Evolutionary conservation across 2,329 filamentous ascomycete genomes (phyloP).

Genomic region (Pseudofabraea citricarpa): DNA sequence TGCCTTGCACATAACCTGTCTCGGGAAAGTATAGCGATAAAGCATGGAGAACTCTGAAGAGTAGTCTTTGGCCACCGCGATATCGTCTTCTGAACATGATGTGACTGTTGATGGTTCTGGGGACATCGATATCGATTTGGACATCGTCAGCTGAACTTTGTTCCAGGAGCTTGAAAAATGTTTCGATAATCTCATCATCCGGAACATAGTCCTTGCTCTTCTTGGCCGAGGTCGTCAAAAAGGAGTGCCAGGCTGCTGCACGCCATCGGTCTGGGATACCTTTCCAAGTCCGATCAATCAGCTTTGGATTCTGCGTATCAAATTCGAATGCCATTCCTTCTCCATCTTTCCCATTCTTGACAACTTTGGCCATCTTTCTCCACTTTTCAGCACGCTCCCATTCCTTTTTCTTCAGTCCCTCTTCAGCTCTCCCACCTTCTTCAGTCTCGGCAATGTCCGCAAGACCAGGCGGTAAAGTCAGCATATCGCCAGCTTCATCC

Average conservation of each 20-base stretch:
- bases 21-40: slow-evolving; percentile 87
- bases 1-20: slow-evolving; percentile 95
- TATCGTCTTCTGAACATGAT: slow-evolving; percentile 96
- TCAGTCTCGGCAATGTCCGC: slow-evolving; percentile 52
- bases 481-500: slow-evolving; percentile 64
- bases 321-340: slow-evolving; percentile 69
- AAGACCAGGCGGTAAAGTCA: slow-evolving; percentile 53
- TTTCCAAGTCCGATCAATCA: slow-evolving; percentile 93
- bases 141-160: slow-evolving; percentile 82
- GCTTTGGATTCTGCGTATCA: slow-evolving; percentile 74
- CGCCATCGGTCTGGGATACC: slow-evolving; percentile 97
- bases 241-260: slow-evolving; percentile 89
- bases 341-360: slow-evolving; percentile 44
- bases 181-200: slow-evolving; percentile 66
- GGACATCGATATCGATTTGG: slow-evolving; percentile 96
- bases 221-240: slow-evolving; percentile 73
- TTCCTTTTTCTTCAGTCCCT: slow-evolving; percentile 58
- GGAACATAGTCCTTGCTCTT: slow-evolving; percentile 54
- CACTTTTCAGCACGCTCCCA: slow-evolving; percentile 60
- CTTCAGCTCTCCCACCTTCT: slow-evolving; percentile 44
- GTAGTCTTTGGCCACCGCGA: slow-evolving; percentile 81
- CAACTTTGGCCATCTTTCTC: slow-evolving; percentile 59
- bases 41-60: slow-evolving; percentile 90
- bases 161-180: slow-evolving; percentile 69
- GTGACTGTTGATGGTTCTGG: slow-evolving; percentile 88